These are phyloP conservation scores for Juncus inflexus DNA, from an alignment of 176 grass and related monocot genomes.

Conservation along the genomic window DNA sequence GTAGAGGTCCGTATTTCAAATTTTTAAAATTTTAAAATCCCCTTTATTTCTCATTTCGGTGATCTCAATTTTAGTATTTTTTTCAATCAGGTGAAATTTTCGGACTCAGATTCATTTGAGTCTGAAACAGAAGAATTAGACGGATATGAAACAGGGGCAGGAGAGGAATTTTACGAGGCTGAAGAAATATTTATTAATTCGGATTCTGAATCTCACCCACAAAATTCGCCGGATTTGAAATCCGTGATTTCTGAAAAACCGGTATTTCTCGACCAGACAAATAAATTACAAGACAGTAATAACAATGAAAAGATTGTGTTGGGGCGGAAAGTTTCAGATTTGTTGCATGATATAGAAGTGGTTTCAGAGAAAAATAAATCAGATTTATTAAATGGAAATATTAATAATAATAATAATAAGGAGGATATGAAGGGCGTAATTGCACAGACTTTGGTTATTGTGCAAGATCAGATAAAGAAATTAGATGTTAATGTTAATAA, in stretches of 20 bases:
- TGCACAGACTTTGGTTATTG: slow-evolving; percentile 45
- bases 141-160: slow-evolving; percentile 70
- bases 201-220: slow-evolving; percentile 57
- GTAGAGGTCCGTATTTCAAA: slow-evolving; percentile 55
- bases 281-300: slow-evolving; percentile 35
- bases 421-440: slow-evolving; percentile 65
- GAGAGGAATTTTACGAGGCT: slow-evolving; percentile 93
- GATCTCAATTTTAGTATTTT: background rate
- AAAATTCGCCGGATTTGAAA: slow-evolving; percentile 35
- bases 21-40: background rate
- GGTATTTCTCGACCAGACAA: slow-evolving; percentile 42
- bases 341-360: slow-evolving; percentile 67
- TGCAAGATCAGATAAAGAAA: slow-evolving; percentile 32
- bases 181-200: slow-evolving; percentile 89
- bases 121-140: slow-evolving; percentile 53
- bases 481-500: background rate
- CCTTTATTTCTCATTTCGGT: background rate
- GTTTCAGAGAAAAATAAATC: slow-evolving; percentile 43
- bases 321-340: slow-evolving; percentile 33
- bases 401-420: slow-evolving; percentile 25
- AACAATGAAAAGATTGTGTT: slow-evolving; percentile 20
- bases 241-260: slow-evolving; percentile 36
- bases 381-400: background rate
- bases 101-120: slow-evolving; percentile 61
- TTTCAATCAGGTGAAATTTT: slow-evolving; percentile 71